Base-by-base conservation (phyloP, 352 stramenopile species). In the Pythium biforme region DNA sequence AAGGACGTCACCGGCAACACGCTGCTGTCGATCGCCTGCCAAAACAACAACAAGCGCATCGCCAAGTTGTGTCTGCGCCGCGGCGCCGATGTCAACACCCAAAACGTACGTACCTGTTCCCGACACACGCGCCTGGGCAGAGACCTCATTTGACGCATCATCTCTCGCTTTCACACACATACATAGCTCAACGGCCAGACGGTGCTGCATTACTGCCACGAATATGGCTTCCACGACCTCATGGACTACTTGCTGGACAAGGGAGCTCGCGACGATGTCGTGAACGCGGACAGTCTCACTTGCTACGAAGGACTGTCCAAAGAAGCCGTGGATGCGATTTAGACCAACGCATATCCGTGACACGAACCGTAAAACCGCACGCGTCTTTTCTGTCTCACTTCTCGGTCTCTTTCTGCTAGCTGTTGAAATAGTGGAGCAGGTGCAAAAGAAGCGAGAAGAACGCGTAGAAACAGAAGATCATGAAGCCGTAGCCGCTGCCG, bases 31-130 rank as follows among this genome's bases (percentile, higher is more conserved):
- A 77, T 98, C 25, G 95, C 92, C 0, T 96, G 86, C 29, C 95
- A 99, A 63, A 99, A 99, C 80, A 96, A 96, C 69, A 98, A 98
- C 76, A 97, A 98, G 71, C 83, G 94, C 48, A 98, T 99, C 45
- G 82, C 83, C 39, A 98, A 98, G 79, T 80, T 98, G 8, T 97
- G 87, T 66, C 62, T 98, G 26, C 89, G 95, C 5, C 86, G 90
- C 29, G 95, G 90, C 17, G 92, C 94, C 31, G 88, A 98, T 39
- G 86, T 98, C 65, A 97, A 98, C 69, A 94, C 89, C 5, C 84
- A 96, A 39, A 98, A 98, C 69, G 85, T 90, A 78, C 48, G 75
- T 43, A 43, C 12, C 15, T 41, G 2, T 19, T 7, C 37, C 17
- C 14, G 6, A n/a, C n/a, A n/a, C n/a, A n/a, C n/a, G n/a, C n/a